These are phyloP conservation scores for Hansenula sp. DNA, from an alignment of 1,139 yeast genomes.

Conservation along the genomic window DNA sequence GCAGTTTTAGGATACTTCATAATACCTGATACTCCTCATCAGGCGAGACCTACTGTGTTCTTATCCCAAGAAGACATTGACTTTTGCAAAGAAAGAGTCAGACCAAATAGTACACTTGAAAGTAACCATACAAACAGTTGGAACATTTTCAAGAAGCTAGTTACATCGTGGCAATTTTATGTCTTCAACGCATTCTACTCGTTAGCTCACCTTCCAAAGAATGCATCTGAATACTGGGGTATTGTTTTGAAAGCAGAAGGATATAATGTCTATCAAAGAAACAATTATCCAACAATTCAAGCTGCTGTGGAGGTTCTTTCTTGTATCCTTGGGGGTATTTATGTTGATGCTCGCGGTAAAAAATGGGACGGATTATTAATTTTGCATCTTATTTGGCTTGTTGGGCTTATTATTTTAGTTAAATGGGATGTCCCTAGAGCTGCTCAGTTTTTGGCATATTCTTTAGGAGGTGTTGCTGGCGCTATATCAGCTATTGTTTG, in stretches of 20 bases:
- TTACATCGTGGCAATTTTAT: slow-evolving; percentile 7
- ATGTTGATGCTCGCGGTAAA: neutral
- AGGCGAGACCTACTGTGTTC: neutral
- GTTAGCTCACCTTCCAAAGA: neutral
- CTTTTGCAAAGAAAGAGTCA: neutral
- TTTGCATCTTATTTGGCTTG: neutral
- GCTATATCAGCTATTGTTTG: neutral
- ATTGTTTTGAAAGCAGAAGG: slow-evolving; percentile 2
- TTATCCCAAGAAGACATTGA: slow-evolving; percentile 4
- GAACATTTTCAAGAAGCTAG: neutral
- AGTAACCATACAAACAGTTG: neutral
- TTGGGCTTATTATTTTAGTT: neutral
- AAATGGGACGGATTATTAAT: neutral
- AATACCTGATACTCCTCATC: slow-evolving; percentile 3
- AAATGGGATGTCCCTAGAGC: slow-evolving; percentile 4
- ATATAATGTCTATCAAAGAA: slow-evolving; percentile 3
- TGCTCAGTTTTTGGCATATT: slow-evolving; percentile 1
- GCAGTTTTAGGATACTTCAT: slow-evolving; percentile 4
- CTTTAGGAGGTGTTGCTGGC: slow-evolving; percentile 1
- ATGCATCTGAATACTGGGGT: neutral
- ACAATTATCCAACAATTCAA: slow-evolving; percentile 4
- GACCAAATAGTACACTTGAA: slow-evolving; percentile 2
- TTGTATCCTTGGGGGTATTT: neutral
- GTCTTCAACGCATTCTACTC: neutral
- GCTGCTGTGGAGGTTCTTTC: neutral